Percentiles rank a stretch among this genome's conserved stretches.
phyloP scores from a whole-genome alignment of 2,329 filamentous ascomycete species.

The Microsporum audouinii region DNA sequence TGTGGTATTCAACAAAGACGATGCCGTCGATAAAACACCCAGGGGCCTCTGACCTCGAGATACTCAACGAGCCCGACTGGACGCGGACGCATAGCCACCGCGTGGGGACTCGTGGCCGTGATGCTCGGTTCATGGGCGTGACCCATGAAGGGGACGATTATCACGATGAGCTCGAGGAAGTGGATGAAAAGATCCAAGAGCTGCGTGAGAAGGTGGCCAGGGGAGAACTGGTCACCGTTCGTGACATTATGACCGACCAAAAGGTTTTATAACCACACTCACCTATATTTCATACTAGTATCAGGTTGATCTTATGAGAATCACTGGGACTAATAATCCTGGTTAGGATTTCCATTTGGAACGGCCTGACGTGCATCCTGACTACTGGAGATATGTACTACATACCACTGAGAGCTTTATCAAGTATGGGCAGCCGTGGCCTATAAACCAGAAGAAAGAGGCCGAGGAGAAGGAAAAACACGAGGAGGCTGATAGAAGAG shows the following conservation, averaged over 20 bases:
- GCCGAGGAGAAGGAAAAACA: conserved; percentile 21
- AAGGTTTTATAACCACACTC: conserved; percentile 8
- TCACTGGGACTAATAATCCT: neutral
- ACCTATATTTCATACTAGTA: conserved; percentile 7
- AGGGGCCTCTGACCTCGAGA: conserved; percentile 31
- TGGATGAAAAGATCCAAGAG: conserved; percentile 19
- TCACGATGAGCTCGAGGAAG: conserved; percentile 18
- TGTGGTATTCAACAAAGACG: neutral
- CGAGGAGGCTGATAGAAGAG: neutral
- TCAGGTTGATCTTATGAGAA: neutral
- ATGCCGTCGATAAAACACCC: conserved; percentile 21
- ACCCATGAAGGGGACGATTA: conserved; percentile 24
- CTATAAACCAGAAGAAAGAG: conserved; percentile 34
- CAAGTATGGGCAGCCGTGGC: conserved; percentile 40
- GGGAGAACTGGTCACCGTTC: conserved; percentile 20
- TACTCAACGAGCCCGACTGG: conserved; percentile 37
- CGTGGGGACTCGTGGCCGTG: conserved; percentile 30
- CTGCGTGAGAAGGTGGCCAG: conserved; percentile 18
- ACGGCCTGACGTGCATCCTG: conserved; percentile 34
- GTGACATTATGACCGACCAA: conserved; percentile 21
- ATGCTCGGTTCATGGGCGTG: conserved; percentile 30
- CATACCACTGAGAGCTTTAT: conserved; percentile 40
- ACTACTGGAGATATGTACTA: conserved; percentile 42
- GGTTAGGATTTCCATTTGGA: conserved; percentile 36
- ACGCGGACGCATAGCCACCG: conserved; percentile 27